Evolutionary conservation across 805 yeast species (phyloP).

Genomic region (Yamadazyma paraphyllophila): DNA sequence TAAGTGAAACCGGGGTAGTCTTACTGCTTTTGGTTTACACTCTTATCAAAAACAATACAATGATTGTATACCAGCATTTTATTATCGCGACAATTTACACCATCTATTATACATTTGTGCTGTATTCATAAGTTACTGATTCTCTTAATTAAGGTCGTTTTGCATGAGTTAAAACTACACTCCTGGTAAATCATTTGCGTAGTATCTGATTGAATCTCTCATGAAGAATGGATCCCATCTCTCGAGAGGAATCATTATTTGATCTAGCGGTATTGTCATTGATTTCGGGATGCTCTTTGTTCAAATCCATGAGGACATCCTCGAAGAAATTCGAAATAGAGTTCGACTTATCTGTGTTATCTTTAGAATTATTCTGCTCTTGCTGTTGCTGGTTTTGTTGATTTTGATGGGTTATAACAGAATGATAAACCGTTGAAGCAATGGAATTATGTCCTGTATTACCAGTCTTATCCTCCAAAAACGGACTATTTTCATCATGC

Average conservation of each 20-base stretch:
- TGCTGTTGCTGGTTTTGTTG: conserved; percentile 4
- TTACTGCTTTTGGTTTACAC: not conserved
- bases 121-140: too few species aligned
- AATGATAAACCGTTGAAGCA: conserved; percentile 33
- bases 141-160: too few species aligned
- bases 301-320: conserved; percentile 20
- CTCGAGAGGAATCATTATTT: conserved; percentile 12
- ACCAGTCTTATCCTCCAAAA: conserved; percentile 23
- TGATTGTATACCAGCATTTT: too few species aligned
- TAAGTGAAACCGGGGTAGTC: not conserved
- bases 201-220: conserved; percentile 12
- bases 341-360: conserved; percentile 16
- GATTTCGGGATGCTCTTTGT: conserved; percentile 8
- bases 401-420: conserved; percentile 16
- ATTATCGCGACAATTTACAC: too few species aligned
- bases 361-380: conserved; percentile 1
- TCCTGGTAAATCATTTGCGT: not conserved
- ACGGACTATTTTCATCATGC: conserved; percentile 30
- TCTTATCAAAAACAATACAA: not conserved
- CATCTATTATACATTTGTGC: not conserved
- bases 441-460: conserved; percentile 18
- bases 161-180: too few species aligned
- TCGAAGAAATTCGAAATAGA: conserved; percentile 35
- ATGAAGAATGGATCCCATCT: conserved; percentile 15
- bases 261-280: conserved; percentile 5